Conservation (phyloP, 2,329 filamentous ascomycete species). For the Lomentospora prolificans region DNA sequence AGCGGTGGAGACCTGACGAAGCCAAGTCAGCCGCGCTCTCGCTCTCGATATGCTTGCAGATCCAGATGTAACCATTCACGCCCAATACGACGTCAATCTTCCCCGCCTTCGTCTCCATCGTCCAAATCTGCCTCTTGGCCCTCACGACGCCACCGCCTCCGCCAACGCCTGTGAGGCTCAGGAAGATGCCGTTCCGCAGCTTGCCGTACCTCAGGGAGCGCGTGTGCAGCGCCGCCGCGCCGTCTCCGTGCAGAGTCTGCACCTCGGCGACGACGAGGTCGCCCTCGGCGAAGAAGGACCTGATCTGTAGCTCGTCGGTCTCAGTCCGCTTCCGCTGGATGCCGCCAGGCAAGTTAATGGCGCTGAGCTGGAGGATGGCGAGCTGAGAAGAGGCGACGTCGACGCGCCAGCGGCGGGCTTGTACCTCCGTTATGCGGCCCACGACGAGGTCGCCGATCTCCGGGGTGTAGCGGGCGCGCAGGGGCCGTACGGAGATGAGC, state of each 20-base stretch:
- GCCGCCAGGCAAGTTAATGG: slow-evolving; percentile 90
- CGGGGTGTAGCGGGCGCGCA: slow-evolving; percentile 86
- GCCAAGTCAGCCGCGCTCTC: slow-evolving; percentile 36
- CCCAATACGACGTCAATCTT: slow-evolving; percentile 81
- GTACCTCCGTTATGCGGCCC: slow-evolving; percentile 89
- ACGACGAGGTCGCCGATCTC: slow-evolving; percentile 95
- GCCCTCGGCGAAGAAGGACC: slow-evolving; percentile 93
- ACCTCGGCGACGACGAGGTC: slow-evolving; percentile 93
- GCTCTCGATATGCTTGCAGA: slow-evolving; percentile 69
- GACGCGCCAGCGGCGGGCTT: slow-evolving; percentile 86
- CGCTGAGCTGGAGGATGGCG: slow-evolving; percentile 72
- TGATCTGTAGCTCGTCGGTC: slow-evolving; percentile 93
- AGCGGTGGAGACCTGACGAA: slow-evolving; percentile 58
- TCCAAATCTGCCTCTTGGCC: slow-evolving; percentile 79
- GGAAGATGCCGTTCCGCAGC: slow-evolving; percentile 83
- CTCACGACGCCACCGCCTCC: slow-evolving; percentile 82
- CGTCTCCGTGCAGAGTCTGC: slow-evolving; percentile 78
- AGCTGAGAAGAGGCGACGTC: slow-evolving; percentile 85
- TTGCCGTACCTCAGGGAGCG: slow-evolving; percentile 90
- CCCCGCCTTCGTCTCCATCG: slow-evolving; percentile 52
- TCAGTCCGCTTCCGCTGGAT: slow-evolving; percentile 86
- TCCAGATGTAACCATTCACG: slow-evolving; percentile 96
- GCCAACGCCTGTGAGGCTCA: slow-evolving; percentile 70
- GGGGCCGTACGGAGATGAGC: slow-evolving; percentile 79
- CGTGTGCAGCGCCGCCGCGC: slow-evolving; percentile 80